phyloP scores from a whole-genome alignment of 441 rosid genomes.

The Aleurites moluccanus region DNA sequence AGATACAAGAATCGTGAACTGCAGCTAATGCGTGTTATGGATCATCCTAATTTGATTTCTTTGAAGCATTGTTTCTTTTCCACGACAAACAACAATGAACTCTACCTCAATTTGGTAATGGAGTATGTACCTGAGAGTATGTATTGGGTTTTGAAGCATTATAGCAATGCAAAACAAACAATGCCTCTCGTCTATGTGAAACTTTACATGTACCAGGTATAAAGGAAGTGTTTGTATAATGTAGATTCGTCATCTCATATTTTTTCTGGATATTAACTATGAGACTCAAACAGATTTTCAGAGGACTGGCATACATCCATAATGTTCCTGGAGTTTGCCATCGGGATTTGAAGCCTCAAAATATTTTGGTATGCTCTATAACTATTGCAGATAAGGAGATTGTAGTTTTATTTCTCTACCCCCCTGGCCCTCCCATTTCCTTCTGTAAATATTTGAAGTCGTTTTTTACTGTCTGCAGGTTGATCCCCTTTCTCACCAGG shows the following conservation, averaged over 20 bases:
- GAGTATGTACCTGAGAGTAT: conserved; percentile 96
- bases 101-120: conserved; percentile 93
- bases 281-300: conserved; percentile 58
- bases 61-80: conserved; percentile 99
- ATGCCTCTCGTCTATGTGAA: conserved; percentile 92
- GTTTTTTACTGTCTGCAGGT: conserved; percentile 51
- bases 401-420: background rate
- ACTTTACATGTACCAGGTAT: conserved; percentile 90
- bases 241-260: background rate
- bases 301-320: conserved; percentile 95
- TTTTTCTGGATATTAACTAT: conserved; percentile 20
- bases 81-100: conserved; percentile 83
- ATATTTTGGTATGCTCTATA: conserved; percentile 66
- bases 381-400: background rate
- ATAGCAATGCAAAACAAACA: conserved; percentile 72
- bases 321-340: conserved; percentile 92
- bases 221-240: background rate
- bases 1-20: conserved; percentile 95
- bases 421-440: background rate
- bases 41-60: conserved; percentile 90
- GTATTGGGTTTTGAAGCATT: conserved; percentile 83
- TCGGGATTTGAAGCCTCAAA: conserved; percentile 97
- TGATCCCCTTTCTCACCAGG: conserved; percentile 96
- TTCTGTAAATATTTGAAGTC: conserved; percentile 9
- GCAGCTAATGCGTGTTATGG: conserved; percentile 92